These are phyloP conservation scores for Limonomyces culmigenus DNA, from an alignment of 1,284 basidiomycete genomes.

Conservation along the genomic window DNA sequence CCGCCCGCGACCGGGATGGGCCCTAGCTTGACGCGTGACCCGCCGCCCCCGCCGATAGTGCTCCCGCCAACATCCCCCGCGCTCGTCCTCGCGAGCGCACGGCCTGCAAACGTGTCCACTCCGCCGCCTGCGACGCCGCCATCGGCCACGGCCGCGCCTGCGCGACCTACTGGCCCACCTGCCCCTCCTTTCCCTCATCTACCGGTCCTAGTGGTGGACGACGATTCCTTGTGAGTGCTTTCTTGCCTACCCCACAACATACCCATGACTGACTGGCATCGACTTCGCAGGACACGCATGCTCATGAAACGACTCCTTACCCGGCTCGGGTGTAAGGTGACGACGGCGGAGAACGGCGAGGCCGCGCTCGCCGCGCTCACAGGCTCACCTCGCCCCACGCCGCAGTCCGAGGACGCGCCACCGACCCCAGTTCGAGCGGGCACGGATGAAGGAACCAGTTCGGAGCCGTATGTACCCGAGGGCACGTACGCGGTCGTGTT, in stretches of 20 bases:
- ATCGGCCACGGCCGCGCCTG: not conserved
- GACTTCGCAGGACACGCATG: slow-evolving; percentile 69
- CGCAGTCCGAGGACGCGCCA: slow-evolving; percentile 15
- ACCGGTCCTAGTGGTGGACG: slow-evolving; percentile 60
- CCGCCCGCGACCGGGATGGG: too few relatives aligned
- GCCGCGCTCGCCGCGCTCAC: slow-evolving; percentile 64
- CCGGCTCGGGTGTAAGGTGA: slow-evolving; percentile 65
- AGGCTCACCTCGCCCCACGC: slow-evolving; percentile 16
- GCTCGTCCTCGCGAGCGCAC: not conserved
- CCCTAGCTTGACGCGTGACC: too few relatives aligned
- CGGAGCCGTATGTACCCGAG: slow-evolving; percentile 4
- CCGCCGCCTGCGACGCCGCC: not conserved
- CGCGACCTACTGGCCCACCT: not conserved
- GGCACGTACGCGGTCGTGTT: slow-evolving; percentile 56
- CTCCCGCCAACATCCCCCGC: not conserved
- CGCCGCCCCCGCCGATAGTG: too few relatives aligned
- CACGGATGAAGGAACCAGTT: slow-evolving; percentile 2
- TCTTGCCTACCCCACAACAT: too few relatives aligned
- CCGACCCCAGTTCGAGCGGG: not conserved
- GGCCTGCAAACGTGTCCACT: not conserved
- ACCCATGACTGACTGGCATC: too few relatives aligned
- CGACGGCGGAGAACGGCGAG: slow-evolving; percentile 75
- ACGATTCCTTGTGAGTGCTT: too few relatives aligned
- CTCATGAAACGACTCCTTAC: slow-evolving; percentile 73
- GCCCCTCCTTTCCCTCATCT: slow-evolving; percentile 11